These are phyloP conservation scores for Exophiala calicioides DNA, from an alignment of 2,329 filamentous ascomycete genomes.

Conservation along the genomic window DNA sequence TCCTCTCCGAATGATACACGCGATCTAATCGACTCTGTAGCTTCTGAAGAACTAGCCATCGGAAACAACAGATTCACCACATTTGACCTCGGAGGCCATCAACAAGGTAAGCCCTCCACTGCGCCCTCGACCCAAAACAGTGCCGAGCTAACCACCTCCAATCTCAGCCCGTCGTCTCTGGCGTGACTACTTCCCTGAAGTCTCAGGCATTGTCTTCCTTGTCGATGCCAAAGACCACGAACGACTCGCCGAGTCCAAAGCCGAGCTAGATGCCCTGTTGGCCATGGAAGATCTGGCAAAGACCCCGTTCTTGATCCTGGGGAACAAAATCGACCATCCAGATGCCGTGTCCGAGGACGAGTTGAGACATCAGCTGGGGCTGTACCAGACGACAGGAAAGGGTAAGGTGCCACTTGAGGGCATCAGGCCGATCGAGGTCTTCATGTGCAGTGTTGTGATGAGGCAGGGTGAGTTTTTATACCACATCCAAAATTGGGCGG, in stretches of 20 bases:
- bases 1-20: slow-evolving; percentile 1
- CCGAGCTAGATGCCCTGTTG: slow-evolving; percentile 91
- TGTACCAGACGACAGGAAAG: slow-evolving; percentile 97
- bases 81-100: slow-evolving; percentile 89
- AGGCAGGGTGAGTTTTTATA: slow-evolving; percentile 72
- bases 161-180: slow-evolving; percentile 78
- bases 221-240: slow-evolving; percentile 97
- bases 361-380: slow-evolving; percentile 83
- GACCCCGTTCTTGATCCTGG: slow-evolving; percentile 92
- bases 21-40: slow-evolving; percentile 44
- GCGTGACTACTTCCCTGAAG: slow-evolving; percentile 97
- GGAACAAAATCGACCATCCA: slow-evolving; percentile 99
- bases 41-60: slow-evolving; percentile 88
- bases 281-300: slow-evolving; percentile 96
- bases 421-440: slow-evolving; percentile 92
- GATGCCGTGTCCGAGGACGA: slow-evolving; percentile 95
- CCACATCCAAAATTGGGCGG: too few species aligned
- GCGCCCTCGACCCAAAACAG: neutral
- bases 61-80: slow-evolving; percentile 94
- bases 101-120: slow-evolving; percentile 67
- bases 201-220: slow-evolving; percentile 94
- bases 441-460: slow-evolving; percentile 99
- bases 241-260: slow-evolving; percentile 90
- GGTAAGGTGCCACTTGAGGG: slow-evolving; percentile 90
- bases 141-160: neutral